phyloP scores from a whole-genome alignment of 257 asterid genomes.

The Capsicum baccatum region DNA sequence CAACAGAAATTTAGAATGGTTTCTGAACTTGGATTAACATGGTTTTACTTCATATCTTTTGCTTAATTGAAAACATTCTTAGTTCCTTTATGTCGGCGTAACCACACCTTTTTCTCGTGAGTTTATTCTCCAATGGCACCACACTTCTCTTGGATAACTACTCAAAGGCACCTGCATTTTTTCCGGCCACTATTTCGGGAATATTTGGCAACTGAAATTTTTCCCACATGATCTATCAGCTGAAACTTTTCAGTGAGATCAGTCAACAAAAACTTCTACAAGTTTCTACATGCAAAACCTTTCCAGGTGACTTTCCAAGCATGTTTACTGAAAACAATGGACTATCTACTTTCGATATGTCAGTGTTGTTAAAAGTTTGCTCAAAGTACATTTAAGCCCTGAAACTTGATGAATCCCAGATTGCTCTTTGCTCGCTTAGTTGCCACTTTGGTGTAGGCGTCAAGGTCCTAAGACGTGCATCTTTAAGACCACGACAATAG shows the following conservation, averaged over 20 bases:
- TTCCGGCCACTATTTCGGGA: background rate
- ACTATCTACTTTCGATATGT: background rate
- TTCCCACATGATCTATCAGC: constrained; percentile 3
- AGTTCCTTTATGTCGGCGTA: background rate
- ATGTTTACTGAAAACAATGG: background rate
- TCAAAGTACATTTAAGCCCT: background rate
- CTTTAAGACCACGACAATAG: background rate
- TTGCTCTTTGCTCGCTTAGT: background rate
- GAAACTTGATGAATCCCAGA: background rate
- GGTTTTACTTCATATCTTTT: background rate
- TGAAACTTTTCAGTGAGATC: background rate
- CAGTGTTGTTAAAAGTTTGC: constrained; percentile 15
- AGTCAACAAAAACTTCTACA: constrained; percentile 20
- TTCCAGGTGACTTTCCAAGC: constrained; percentile 3
- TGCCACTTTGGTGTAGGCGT: background rate
- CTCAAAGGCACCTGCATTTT: background rate
- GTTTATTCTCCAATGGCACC: constrained; percentile 2
- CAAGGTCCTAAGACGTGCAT: background rate
- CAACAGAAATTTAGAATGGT: constrained; percentile 4
- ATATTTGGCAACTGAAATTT: background rate
- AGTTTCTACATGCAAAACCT: constrained; percentile 18
- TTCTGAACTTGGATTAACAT: background rate
- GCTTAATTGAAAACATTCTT: constrained; percentile 7
- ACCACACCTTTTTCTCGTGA: background rate
- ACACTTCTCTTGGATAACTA: background rate